Evolutionary conservation across 1,284 basidiomycete species (phyloP).

Genomic region (Quambalaria eucalypti): DNA sequence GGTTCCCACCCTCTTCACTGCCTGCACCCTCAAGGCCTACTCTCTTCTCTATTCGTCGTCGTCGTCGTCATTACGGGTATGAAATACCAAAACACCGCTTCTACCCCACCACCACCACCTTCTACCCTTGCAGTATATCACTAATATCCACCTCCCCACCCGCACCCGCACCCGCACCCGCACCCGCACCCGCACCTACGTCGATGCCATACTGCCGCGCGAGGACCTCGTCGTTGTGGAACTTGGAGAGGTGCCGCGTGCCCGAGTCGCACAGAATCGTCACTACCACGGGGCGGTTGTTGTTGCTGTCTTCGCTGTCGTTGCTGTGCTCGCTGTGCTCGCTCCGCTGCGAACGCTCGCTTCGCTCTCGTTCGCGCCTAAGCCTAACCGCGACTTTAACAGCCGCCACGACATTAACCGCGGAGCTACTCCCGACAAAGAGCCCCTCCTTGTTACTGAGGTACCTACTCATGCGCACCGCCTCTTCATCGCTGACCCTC

Average conservation of each 20-base stretch:
- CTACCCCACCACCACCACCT: no score
- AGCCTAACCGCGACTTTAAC: conserved; percentile 49
- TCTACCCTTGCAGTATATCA: not conserved
- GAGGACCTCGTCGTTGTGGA: conserved; percentile 8
- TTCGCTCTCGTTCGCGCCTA: no score
- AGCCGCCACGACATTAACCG: conserved; percentile 86
- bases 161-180: not conserved
- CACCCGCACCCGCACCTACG: not conserved
- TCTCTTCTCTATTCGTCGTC: no score
- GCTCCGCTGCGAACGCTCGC: not conserved
- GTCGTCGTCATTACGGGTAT: no score
- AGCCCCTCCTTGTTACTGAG: conserved; percentile 79
- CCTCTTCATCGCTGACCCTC: conserved; percentile 39
- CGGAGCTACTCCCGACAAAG: conserved; percentile 90
- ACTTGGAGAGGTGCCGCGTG: conserved; percentile 41
- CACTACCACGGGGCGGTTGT: conserved; percentile 29
- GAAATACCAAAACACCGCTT: no score
- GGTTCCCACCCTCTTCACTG: no score
- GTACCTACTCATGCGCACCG: conserved; percentile 34
- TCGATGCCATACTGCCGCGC: not conserved
- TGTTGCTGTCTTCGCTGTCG: conserved; percentile 8
- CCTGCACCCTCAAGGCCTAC: no score
- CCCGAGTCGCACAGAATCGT: conserved; percentile 44
- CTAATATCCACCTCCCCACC: not conserved
- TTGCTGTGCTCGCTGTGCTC: conserved; percentile 7